Percentiles rank a stretch among this genome's conserved stretches.
phyloP scores from a whole-genome alignment of 495 filamentous ascomycete genomes.

The Lophiostoma macrostomum region DNA sequence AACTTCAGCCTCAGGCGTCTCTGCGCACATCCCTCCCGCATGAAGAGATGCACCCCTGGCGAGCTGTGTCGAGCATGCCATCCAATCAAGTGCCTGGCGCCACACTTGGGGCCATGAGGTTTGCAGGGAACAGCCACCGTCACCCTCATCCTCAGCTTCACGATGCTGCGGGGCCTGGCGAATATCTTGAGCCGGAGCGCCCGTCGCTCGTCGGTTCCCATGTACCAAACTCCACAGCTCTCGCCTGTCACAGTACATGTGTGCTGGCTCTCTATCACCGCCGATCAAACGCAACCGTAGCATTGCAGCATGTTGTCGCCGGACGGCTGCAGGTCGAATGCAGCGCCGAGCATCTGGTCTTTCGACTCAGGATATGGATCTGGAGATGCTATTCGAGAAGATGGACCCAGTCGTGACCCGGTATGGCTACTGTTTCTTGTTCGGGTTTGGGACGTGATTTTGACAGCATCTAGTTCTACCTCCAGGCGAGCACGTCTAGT shows the following conservation, averaged over 20 bases:
- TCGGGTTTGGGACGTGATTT: no score
- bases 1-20: slow-evolving; percentile 9
- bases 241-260: not conserved
- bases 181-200: not conserved
- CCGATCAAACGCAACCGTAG: no score
- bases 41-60: not conserved
- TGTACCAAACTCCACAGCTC: not conserved
- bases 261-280: not conserved
- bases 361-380: slow-evolving; percentile 28
- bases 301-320: slow-evolving; percentile 18
- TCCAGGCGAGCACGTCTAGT: not conserved
- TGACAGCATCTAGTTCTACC: not conserved
- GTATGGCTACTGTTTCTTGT: no score
- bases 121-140: slow-evolving; percentile 4
- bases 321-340: not conserved
- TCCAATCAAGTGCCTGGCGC: not conserved
- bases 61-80: not conserved
- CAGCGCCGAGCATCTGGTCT: slow-evolving; percentile 26
- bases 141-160: slow-evolving; percentile 8
- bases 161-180: not conserved
- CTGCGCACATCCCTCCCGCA: not conserved
- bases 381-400: not conserved
- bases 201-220: not conserved
- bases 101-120: not conserved
- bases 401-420: not conserved